Evolutionary conservation across 768 basidiomycete genomes (phyloP), one percentile per base, ranked within the genome.

Genomic region (Russula foetens): DNA sequence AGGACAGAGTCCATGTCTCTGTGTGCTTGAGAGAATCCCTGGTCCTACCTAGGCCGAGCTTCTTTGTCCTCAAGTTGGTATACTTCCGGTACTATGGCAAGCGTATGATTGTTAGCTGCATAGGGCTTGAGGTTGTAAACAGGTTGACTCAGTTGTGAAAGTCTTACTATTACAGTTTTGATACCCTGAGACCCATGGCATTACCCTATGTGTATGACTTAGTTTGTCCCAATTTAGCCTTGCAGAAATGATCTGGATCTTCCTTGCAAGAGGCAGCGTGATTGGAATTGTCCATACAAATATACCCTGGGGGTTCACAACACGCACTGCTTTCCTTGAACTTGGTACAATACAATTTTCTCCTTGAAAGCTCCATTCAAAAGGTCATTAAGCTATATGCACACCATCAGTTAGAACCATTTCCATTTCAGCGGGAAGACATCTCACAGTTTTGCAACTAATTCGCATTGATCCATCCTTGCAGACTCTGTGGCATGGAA

Each of bases 381-480:
- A 15, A 98, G 77, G 15, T 78, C 75, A 65, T 93, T 82, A 70
- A 99, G 73, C 94, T 96, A 65, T 14, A 64, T 17, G 33, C 9
- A 35, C 7, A 64, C 64, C 71, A 65, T 46, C 59, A 51, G 48
- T 24, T 31, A 38, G 23, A 15, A 41, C 29, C 15, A 23, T 41
- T 31, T 56, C 63, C 52, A 49, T 58, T 46, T 45, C 23, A 17
- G 39, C 41, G 47, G 31, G 55, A 61, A 46, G 9, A 79, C 84
- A 4, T 21, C 54, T 70, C 68, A 97, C 93, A 63, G 94, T 98
- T 64, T 83, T 72, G 31, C 80, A 73, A 41, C 79, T 86, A 62
- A 99, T 90, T 66, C 97, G 83, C 85, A 98, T 96, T 53, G 98
- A 71, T 3, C 97, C 96, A 69, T 99, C 97, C 69, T 98, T 95